These are phyloP conservation scores for Clarireedia homoeocarpa DNA, from an alignment of 2,329 filamentous ascomycete genomes.

Conservation along the genomic window DNA sequence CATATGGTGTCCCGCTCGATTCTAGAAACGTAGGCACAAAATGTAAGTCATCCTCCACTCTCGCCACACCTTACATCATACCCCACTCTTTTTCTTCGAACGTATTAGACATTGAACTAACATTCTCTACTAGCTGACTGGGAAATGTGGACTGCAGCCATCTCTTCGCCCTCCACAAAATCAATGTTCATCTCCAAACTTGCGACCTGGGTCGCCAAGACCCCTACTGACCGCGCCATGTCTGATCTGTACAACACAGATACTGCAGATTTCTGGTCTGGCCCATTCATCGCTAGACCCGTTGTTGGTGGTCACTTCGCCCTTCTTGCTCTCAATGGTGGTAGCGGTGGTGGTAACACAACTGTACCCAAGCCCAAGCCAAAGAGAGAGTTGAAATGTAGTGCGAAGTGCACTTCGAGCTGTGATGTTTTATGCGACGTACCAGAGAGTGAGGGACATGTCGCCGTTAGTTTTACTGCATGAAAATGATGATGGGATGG, in stretches of 20 bases:
- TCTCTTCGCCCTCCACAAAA: constrained; percentile 53
- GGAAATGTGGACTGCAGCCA: constrained; percentile 78
- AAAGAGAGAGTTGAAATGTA: too few relatives aligned
- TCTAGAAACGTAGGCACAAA: constrained; percentile 76
- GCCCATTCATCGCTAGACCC: constrained; percentile 47
- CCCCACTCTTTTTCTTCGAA: too few relatives aligned
- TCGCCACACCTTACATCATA: neutral
- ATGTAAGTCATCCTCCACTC: constrained; percentile 31
- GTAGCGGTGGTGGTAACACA: too few relatives aligned
- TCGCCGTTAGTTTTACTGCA: too few relatives aligned
- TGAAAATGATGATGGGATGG: too few relatives aligned
- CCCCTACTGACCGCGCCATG: constrained; percentile 60
- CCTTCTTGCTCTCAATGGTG: constrained; percentile 47
- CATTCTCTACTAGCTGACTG: constrained; percentile 48
- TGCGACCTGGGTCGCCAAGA: constrained; percentile 69
- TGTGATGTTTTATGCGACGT: too few relatives aligned
- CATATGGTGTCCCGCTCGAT: constrained; percentile 77
- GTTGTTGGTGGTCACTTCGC: constrained; percentile 78
- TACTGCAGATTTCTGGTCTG: constrained; percentile 48
- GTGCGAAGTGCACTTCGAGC: too few relatives aligned
- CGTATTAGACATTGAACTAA: neutral
- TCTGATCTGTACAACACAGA: constrained; percentile 73
- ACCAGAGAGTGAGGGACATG: too few relatives aligned
- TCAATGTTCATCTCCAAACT: constrained; percentile 61
- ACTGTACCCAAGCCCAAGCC: too few relatives aligned